These are phyloP conservation scores for Aspergillus sp. DNA, from an alignment of 2,329 filamentous ascomycete species.

Conservation along the genomic window DNA sequence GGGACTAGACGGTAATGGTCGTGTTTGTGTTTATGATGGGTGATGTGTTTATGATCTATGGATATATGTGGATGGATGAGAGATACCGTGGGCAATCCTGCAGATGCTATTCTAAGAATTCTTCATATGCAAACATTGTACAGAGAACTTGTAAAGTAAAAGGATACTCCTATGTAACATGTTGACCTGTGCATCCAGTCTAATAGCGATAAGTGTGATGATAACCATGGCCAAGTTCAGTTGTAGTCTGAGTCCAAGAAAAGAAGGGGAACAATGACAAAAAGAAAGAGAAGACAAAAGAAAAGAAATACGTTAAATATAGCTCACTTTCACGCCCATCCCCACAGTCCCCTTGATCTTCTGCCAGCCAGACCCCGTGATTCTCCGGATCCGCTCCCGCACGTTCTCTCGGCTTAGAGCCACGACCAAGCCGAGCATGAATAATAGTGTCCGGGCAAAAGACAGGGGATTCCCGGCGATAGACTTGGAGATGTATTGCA, in stretches of 20 bases:
- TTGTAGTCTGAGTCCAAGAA: slow-evolving; percentile 3
- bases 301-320: slow-evolving; percentile 61
- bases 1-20: background rate
- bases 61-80: background rate
- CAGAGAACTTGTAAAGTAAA: slow-evolving; percentile 3
- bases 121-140: background rate
- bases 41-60: background rate
- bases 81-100: too few relatives aligned
- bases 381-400: slow-evolving; percentile 68
- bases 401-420: slow-evolving; percentile 74
- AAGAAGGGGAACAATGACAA: slow-evolving; percentile 6
- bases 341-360: slow-evolving; percentile 83
- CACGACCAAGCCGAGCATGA: slow-evolving; percentile 74
- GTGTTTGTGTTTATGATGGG: background rate
- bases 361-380: slow-evolving; percentile 70
- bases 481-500: slow-evolving; percentile 52
- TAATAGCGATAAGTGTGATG: background rate
- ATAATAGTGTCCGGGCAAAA: slow-evolving; percentile 66
- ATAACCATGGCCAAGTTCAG: background rate
- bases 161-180: slow-evolving; percentile 6
- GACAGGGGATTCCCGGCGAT: slow-evolving; percentile 57
- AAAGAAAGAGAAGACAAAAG: slow-evolving; percentile 3
- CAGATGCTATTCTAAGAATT: background rate
- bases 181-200: background rate
- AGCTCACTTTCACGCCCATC: slow-evolving; percentile 97